Evolutionary conservation across 306 rosid species (phyloP).

Genomic region (Lithocarpus polystachyus): DNA sequence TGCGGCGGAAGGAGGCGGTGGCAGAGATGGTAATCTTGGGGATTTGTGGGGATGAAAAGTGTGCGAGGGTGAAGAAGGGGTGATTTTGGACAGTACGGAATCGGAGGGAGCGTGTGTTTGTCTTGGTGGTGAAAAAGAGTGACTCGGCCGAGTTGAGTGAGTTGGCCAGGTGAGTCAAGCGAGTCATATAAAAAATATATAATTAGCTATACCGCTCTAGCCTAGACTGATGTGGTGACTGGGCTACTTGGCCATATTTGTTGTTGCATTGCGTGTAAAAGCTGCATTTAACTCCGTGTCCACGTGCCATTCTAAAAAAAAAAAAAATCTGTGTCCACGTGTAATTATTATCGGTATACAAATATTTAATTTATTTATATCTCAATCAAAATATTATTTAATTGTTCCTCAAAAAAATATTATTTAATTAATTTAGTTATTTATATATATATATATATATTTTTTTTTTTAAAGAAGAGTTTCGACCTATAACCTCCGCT

Average conservation of each 20-base stretch:
- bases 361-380: too few relatives aligned
- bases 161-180: slow-evolving; percentile 31
- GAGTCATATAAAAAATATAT: slow-evolving; percentile 33
- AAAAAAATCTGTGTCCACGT: too few relatives aligned
- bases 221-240: not conserved
- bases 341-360: too few relatives aligned
- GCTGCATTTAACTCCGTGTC: too few relatives aligned
- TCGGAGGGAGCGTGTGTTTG: not conserved
- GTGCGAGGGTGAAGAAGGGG: slow-evolving; percentile 1
- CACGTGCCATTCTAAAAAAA: too few relatives aligned
- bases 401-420: too few relatives aligned
- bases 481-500: too few relatives aligned
- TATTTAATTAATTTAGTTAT: too few relatives aligned
- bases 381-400: too few relatives aligned
- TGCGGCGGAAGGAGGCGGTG: slow-evolving; percentile 12
- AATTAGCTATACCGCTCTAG: not conserved
- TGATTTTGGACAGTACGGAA: slow-evolving; percentile 2
- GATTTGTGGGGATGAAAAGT: slow-evolving; percentile 25
- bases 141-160: slow-evolving; percentile 44
- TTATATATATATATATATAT: too few relatives aligned
- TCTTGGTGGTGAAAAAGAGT: not conserved
- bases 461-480: too few relatives aligned
- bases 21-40: slow-evolving; percentile 4
- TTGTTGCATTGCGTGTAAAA: too few relatives aligned
- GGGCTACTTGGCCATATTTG: not conserved